A percentile compares a stretch with the other conserved stretches of the same genome.
Evolutionary conservation across 441 rosid species (phyloP).

Genomic region (Manihot esculenta): DNA sequence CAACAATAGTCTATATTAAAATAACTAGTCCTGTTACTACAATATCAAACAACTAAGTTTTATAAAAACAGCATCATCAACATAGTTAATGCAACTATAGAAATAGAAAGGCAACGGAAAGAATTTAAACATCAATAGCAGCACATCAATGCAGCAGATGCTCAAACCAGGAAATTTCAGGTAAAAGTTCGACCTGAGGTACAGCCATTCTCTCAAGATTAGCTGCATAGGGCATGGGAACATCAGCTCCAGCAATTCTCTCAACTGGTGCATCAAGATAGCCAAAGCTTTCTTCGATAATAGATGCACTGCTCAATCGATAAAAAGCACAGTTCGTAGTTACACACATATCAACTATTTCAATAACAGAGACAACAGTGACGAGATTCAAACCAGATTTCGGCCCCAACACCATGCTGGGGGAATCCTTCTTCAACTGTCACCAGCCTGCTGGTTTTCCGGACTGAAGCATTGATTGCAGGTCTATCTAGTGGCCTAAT

Average conservation of each 20-base stretch:
- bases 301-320: conserved; percentile 54
- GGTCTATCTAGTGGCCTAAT: conserved; percentile 93
- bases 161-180: conserved; percentile 5
- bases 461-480: conserved; percentile 82
- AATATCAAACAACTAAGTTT: too few relatives aligned
- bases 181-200: conserved; percentile 63
- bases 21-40: too few relatives aligned
- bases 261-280: conserved; percentile 89
- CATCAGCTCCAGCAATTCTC: conserved; percentile 90
- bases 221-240: conserved; percentile 92
- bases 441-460: conserved; percentile 92
- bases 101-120: neutral
- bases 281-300: conserved; percentile 83
- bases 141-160: neutral
- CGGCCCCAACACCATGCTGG: conserved; percentile 97
- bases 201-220: conserved; percentile 90
- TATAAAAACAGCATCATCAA: too few relatives aligned
- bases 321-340: neutral
- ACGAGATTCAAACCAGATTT: conserved; percentile 62
- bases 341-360: neutral
- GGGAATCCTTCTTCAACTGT: conserved; percentile 98
- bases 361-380: neutral
- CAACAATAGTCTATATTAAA: too few relatives aligned
- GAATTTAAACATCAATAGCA: neutral
- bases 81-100: neutral